A percentile compares a stretch with the other conserved stretches of the same genome.
Evolutionary conservation across 2,329 filamentous ascomycete species (phyloP).

Genomic region (Colletotrichum aenigma): DNA sequence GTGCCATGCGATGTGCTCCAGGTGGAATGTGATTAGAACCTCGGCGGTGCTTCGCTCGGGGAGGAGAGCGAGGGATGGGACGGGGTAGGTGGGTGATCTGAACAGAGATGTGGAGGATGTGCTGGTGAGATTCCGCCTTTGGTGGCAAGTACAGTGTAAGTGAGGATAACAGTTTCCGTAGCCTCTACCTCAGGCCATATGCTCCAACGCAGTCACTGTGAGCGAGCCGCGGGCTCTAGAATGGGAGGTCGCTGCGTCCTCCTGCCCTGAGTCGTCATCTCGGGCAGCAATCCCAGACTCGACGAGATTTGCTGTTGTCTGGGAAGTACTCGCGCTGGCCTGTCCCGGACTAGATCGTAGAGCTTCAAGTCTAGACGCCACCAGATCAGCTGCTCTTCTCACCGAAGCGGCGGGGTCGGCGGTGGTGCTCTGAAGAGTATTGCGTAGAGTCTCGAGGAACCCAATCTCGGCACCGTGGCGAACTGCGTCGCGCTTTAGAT

Average conservation of each 20-base stretch:
- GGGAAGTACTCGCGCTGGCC: neutral
- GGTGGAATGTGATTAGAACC: neutral
- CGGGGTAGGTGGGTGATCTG: fast-evolving
- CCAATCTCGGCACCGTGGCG: neutral
- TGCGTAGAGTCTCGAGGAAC: neutral
- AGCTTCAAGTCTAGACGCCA: neutral
- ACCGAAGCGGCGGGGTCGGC: neutral
- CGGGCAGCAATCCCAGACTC: neutral
- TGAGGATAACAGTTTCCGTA: neutral
- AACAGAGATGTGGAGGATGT: fast-evolving
- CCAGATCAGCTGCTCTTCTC: neutral
- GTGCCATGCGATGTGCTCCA: neutral
- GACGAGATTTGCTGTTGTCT: neutral
- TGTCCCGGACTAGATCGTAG: neutral
- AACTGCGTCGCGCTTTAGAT: neutral
- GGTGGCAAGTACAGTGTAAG: neutral
- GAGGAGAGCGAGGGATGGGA: neutral
- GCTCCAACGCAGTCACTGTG: neutral
- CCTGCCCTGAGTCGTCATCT: neutral
- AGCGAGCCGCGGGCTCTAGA: neutral
- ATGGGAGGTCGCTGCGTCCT: neutral
- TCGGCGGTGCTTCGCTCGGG: fast-evolving
- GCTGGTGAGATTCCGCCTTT: neutral
- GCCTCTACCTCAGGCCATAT: neutral
- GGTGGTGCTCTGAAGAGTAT: neutral